phyloP scores from a whole-genome alignment of 257 asterid genomes.

The Nicotiana tabacum region DNA sequence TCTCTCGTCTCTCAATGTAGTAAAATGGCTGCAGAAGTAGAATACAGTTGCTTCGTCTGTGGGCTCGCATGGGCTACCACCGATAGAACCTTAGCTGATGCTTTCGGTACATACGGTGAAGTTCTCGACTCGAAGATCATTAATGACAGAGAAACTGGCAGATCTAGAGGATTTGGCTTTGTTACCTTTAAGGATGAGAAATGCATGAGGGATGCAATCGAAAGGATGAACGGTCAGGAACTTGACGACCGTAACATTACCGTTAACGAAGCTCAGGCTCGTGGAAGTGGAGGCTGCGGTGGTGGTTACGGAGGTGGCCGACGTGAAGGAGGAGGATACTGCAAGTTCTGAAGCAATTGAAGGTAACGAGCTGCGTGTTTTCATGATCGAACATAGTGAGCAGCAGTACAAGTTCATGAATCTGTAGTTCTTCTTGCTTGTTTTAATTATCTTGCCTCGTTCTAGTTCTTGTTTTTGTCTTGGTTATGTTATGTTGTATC shows the following conservation, averaged over 20 bases:
- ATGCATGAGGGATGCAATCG: slow-evolving; percentile 71
- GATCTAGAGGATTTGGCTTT: slow-evolving; percentile 92
- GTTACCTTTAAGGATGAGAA: slow-evolving; percentile 78
- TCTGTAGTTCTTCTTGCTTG: too few species aligned
- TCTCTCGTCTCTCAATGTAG: neutral
- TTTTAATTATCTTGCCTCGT: too few species aligned
- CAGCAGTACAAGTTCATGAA: too few species aligned
- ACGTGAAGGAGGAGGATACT: slow-evolving; percentile 22
- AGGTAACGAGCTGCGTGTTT: too few species aligned
- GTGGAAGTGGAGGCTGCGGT: slow-evolving; percentile 52
- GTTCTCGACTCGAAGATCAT: slow-evolving; percentile 76
- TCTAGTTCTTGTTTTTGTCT: too few species aligned
- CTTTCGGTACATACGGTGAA: slow-evolving; percentile 46
- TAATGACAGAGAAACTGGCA: slow-evolving; percentile 86
- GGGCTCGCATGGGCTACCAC: slow-evolving; percentile 61
- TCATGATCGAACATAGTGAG: too few species aligned
- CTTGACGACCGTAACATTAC: slow-evolving; percentile 87
- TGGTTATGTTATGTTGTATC: too few species aligned
- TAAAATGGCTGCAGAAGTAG: slow-evolving; percentile 10
- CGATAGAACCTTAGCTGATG: slow-evolving; percentile 36
- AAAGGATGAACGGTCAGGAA: slow-evolving; percentile 72
- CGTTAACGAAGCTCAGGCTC: slow-evolving; percentile 86
- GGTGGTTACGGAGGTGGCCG: slow-evolving; percentile 29
- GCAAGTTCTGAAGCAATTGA: too few species aligned
- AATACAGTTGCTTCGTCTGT: slow-evolving; percentile 32